phyloP scores from a whole-genome alignment of 2,329 filamentous ascomycete genomes.

The Fusarium metavorans region DNA sequence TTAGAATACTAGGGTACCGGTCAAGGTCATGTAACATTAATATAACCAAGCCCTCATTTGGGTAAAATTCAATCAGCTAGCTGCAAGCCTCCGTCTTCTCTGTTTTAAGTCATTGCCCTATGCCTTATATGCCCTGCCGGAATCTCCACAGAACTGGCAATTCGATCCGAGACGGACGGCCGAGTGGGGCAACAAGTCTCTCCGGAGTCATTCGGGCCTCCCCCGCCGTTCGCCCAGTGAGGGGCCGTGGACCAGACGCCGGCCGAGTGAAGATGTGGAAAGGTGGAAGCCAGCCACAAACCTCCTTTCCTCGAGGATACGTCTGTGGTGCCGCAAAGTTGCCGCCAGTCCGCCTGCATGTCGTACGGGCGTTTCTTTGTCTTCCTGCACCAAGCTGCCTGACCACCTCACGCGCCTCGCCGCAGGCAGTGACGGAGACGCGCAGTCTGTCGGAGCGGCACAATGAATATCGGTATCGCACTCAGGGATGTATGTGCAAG shows the following conservation, averaged over 20 bases:
- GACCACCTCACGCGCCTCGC: constrained; percentile 4
- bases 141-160: background rate
- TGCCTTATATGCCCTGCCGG: background rate
- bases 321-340: background rate
- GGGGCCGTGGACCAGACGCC: background rate
- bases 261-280: constrained; percentile 11
- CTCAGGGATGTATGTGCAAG: background rate
- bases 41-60: constrained; percentile 21
- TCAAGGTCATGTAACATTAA: constrained; percentile 37
- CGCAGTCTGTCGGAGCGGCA: constrained; percentile 15
- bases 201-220: constrained; percentile 19
- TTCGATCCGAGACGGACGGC: constrained; percentile 26
- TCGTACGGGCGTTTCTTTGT: background rate
- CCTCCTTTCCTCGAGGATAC: background rate
- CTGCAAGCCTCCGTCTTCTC: background rate
- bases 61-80: constrained; percentile 2
- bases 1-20: constrained; percentile 42
- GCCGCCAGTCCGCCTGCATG: background rate
- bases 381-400: background rate
- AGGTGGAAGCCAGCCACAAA: background rate
- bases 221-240: constrained; percentile 4
- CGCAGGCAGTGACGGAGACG: constrained; percentile 33
- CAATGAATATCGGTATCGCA: background rate
- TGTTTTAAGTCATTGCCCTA: background rate
- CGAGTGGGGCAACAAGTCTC: constrained; percentile 18